Percentiles rank a stretch among this genome's conserved stretches.
These are phyloP conservation scores for Diplogelasinospora grovesii DNA, from an alignment of 495 filamentous ascomycete species.

Conservation along the genomic window DNA sequence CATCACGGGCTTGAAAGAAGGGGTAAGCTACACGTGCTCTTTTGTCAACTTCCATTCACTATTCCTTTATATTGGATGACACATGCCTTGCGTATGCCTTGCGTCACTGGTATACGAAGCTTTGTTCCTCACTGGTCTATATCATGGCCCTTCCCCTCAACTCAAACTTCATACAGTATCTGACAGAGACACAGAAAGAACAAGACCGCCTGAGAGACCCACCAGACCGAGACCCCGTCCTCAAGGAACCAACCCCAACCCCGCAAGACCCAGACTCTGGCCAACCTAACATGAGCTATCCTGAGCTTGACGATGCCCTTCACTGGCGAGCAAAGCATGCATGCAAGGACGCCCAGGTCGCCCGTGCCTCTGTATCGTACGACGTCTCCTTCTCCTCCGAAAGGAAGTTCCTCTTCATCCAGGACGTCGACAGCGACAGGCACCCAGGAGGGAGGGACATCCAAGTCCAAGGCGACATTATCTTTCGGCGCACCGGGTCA, in stretches of 20 bases:
- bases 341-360: slow-evolving; percentile 25
- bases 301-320: slow-evolving; percentile 13
- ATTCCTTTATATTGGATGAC: too few relatives aligned
- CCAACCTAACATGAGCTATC: slow-evolving; percentile 17
- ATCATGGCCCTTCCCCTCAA: not conserved
- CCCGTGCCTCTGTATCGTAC: slow-evolving; percentile 23
- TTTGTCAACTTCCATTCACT: not conserved
- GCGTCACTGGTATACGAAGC: not conserved
- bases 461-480: slow-evolving; percentile 31
- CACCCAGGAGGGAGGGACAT: slow-evolving; percentile 16
- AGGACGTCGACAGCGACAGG: slow-evolving; percentile 12
- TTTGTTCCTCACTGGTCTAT: not conserved
- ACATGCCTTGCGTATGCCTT: slow-evolving; percentile 2
- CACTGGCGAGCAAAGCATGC: slow-evolving; percentile 5
- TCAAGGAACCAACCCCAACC: not conserved
- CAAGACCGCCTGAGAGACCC: not conserved
- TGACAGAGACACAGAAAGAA: slow-evolving; percentile 1
- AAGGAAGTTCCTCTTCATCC: slow-evolving; percentile 24
- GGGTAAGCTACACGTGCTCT: slow-evolving; percentile 21
- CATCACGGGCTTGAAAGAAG: slow-evolving; percentile 9
- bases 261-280: too few relatives aligned
- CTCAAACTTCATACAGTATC: not conserved
- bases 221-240: slow-evolving; percentile 1
- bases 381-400: slow-evolving; percentile 22
- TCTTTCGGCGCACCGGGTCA: slow-evolving; percentile 27